phyloP scores from a whole-genome alignment of 352 stramenopile species.

The Phytophthora niederhauseri region DNA sequence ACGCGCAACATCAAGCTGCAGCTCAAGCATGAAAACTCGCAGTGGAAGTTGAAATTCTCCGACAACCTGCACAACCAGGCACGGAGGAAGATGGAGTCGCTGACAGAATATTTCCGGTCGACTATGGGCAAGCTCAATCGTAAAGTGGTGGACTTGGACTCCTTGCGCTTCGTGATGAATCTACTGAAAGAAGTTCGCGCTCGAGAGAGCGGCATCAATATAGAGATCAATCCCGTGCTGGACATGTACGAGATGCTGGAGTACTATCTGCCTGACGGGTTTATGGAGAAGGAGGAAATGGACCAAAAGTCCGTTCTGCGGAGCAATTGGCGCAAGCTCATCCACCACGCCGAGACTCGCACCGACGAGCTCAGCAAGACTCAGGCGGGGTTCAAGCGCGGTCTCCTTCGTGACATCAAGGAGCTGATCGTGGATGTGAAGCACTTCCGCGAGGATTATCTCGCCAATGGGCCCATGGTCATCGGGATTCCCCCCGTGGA shows the following conservation, averaged over 20 bases:
- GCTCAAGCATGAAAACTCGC: conserved; percentile 95
- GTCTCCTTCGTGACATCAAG: conserved; percentile 96
- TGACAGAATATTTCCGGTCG: conserved; percentile 97
- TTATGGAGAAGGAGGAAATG: conserved; percentile 99
- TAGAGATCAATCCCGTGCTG: conserved; percentile 98
- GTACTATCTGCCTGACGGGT: conserved; percentile 93
- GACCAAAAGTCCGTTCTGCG: conserved; percentile 98
- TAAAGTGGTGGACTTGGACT: conserved; percentile 97
- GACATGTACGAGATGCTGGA: conserved; percentile 99
- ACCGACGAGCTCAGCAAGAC: conserved; percentile 97
- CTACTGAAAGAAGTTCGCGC: conserved; percentile 97
- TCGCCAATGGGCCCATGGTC: conserved; percentile 97
- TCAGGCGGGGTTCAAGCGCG: conserved; percentile 96
- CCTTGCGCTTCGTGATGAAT: conserved; percentile 98
- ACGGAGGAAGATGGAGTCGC: conserved; percentile 90
- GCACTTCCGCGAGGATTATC: conserved; percentile 96
- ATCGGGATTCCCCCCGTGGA: conserved; percentile 96
- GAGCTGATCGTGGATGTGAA: conserved; percentile 97
- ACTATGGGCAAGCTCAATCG: conserved; percentile 94
- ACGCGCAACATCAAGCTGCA: conserved; percentile 97
- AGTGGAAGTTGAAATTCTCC: conserved; percentile 98
- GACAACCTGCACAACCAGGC: conserved; percentile 97
- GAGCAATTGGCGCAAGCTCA: conserved; percentile 97
- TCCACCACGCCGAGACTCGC: conserved; percentile 93
- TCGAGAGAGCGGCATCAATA: conserved; percentile 97